Conservation (phyloP, 495 filamentous ascomycete species). For the Viridothelium virens region DNA sequence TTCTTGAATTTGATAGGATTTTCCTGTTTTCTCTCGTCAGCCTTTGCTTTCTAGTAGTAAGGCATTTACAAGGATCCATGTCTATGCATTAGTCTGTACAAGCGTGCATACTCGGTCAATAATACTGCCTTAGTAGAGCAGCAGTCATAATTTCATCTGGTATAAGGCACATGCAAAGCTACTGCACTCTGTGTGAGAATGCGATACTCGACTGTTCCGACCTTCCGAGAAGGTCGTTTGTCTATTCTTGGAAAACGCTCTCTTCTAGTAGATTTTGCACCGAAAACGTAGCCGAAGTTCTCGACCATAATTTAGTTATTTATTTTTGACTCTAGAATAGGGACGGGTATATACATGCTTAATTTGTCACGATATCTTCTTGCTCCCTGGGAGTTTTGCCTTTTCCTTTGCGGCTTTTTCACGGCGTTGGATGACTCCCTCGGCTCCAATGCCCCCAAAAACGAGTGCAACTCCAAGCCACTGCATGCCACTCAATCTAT, state of each 20-base stretch:
- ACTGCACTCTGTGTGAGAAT: not conserved
- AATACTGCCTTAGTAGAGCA: not conserved
- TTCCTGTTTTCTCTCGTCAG: not conserved
- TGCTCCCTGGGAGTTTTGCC: constrained; percentile 48
- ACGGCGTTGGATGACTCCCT: constrained; percentile 68
- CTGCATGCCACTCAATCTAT: constrained; percentile 74
- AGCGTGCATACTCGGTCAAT: not conserved
- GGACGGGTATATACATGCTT: not conserved
- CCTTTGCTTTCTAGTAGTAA: not conserved
- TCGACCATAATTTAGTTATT: not conserved
- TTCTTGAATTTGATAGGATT: not conserved
- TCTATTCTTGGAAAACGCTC: constrained; percentile 4
- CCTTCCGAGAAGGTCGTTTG: not conserved
- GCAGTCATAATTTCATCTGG: not conserved
- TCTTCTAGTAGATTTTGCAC: not conserved
- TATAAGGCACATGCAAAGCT: constrained; percentile 3
- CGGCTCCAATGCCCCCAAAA: constrained; percentile 90
- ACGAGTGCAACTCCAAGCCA: constrained; percentile 88
- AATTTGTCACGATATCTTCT: constrained; percentile 31
- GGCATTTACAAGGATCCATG: not conserved
- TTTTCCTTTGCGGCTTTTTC: constrained; percentile 80
- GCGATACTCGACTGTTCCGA: not conserved
- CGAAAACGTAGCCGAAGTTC: not conserved
- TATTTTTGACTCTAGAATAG: not conserved
- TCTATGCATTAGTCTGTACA: constrained; percentile 6